Conservation (phyloP, 176 grass and related monocot species). For the Eleusine indica region DNA sequence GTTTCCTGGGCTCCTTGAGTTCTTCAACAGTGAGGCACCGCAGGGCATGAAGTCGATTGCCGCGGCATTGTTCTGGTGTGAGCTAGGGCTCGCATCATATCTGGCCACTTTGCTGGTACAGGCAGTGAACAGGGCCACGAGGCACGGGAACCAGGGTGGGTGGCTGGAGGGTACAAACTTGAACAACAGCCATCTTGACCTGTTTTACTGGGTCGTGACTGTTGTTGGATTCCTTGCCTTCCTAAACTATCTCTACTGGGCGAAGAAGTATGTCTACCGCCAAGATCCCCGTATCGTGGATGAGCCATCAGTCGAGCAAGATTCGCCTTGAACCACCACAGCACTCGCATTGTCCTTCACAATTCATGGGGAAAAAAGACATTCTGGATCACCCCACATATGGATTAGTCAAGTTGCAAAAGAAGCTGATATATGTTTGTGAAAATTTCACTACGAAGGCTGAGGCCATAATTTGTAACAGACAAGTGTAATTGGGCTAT, state of each 20-base stretch:
- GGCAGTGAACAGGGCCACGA: slow-evolving; percentile 46
- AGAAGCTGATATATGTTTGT: not conserved
- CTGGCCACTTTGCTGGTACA: slow-evolving; percentile 49
- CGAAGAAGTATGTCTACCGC: slow-evolving; percentile 59
- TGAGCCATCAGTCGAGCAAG: not conserved
- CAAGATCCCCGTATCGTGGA: slow-evolving; percentile 23
- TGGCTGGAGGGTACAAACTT: slow-evolving; percentile 70
- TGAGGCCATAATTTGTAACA: not conserved
- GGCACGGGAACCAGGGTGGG: slow-evolving; percentile 42
- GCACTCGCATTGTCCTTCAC: no score
- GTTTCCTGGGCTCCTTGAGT: slow-evolving; percentile 64
- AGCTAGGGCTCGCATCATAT: slow-evolving; percentile 49
- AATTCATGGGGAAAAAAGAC: not conserved
- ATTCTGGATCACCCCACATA: not conserved
- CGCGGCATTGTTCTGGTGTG: slow-evolving; percentile 59
- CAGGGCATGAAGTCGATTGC: slow-evolving; percentile 65
- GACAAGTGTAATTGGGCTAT: not conserved
- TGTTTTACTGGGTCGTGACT: slow-evolving; percentile 61
- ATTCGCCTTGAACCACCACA: slow-evolving; percentile 3
- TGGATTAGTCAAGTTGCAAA: not conserved
- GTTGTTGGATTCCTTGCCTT: slow-evolving; percentile 49
- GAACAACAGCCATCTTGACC: slow-evolving; percentile 63
- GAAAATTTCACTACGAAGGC: not conserved
- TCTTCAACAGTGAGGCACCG: slow-evolving; percentile 65
- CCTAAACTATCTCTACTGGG: slow-evolving; percentile 69